Base-by-base conservation (phyloP, 2,329 filamentous ascomycete genomes). In the Diaporthe destruens region DNA sequence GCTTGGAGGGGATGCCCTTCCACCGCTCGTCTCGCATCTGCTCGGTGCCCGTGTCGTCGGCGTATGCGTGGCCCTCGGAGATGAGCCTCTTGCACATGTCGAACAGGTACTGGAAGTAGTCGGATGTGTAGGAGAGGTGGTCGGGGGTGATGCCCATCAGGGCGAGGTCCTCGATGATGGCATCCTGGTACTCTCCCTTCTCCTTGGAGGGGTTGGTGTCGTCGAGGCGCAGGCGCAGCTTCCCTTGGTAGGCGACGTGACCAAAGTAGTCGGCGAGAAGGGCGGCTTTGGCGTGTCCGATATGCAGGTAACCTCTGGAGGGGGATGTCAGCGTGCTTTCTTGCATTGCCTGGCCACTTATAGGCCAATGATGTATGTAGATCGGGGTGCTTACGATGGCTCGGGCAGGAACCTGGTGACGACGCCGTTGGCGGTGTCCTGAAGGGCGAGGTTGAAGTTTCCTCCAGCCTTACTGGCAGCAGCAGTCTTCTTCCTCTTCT, bases 171-270 rank as follows among this genome's bases (percentile, higher is more conserved):
- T 98, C 93, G 51, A 98, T 87, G 75, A 99, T 99, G 6, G 95
- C 89, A 83, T 98, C 95, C 81, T 98, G 92, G 81, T 92, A 99
- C 85, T 98, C 96, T 81, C 96, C 91, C 86, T 97, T 98, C 87
- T 99, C 96, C 82, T 98, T 98, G 74, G 93, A 92, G 9, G 96
- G 96, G 84, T 99, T 99, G 71, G 96, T 99, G 80, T 99, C 96
- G 81, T 99, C 96, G 80, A 99, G 96, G 74, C 96, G 93, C 65
- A 98, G 90, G 73, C 97, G 91, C 78, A 99, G 87, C 78, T 93
- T 97, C 79, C 96, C 96, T 74, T 96, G 92, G 87, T 97, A 97
- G 77, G 94, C 93, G 81, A 95, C 92, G 82, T 98, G 95, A 56
- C 95, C 96, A 78, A 98, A 98, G 87, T 97, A 98, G 82, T 98